A percentile compares a stretch with the other conserved stretches of the same genome.
These are phyloP conservation scores for Phylloporus scabripes DNA, from an alignment of 768 basidiomycete species.

Conservation along the genomic window DNA sequence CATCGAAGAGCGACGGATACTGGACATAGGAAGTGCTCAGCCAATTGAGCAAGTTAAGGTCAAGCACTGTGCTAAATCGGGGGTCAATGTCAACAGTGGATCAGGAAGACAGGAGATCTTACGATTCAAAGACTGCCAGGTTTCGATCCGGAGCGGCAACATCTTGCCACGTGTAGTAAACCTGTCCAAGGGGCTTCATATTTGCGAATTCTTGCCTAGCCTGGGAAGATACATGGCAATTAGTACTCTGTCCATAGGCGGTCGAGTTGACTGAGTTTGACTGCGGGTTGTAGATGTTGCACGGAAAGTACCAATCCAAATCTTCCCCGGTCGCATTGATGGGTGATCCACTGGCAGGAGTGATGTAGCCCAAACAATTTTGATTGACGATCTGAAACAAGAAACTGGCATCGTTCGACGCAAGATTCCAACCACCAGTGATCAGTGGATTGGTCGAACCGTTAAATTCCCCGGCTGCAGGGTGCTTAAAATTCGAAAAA, in stretches of 20 bases:
- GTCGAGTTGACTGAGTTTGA: constrained; percentile 61
- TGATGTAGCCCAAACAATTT: constrained; percentile 75
- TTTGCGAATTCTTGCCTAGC: constrained; percentile 50
- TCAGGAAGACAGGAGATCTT: constrained; percentile 31
- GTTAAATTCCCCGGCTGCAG: constrained; percentile 62
- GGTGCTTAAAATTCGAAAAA: constrained; percentile 82
- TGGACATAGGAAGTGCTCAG: constrained; percentile 73
- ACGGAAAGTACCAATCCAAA: constrained; percentile 96
- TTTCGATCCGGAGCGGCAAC: constrained; percentile 64
- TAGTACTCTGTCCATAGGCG: constrained; percentile 55
- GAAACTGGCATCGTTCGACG: constrained; percentile 88
- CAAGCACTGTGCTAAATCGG: constrained; percentile 68
- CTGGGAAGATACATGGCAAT: constrained; percentile 63
- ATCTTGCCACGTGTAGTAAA: constrained; percentile 93
- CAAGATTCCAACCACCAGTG: constrained; percentile 67
- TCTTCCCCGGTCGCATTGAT: constrained; percentile 58
- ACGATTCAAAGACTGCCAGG: constrained; percentile 93
- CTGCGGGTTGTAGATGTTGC: constrained; percentile 82
- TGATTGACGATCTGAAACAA: constrained; percentile 91
- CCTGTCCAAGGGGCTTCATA: constrained; percentile 65
- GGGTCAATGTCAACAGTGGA: constrained; percentile 5
- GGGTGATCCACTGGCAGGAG: constrained; percentile 59
- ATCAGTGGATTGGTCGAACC: constrained; percentile 82
- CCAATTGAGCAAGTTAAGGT: constrained; percentile 82
- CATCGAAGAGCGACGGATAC: constrained; percentile 80